Evolutionary conservation across 2,329 filamentous ascomycete species (phyloP).

Genomic region (Pestalotiopsis fici): DNA sequence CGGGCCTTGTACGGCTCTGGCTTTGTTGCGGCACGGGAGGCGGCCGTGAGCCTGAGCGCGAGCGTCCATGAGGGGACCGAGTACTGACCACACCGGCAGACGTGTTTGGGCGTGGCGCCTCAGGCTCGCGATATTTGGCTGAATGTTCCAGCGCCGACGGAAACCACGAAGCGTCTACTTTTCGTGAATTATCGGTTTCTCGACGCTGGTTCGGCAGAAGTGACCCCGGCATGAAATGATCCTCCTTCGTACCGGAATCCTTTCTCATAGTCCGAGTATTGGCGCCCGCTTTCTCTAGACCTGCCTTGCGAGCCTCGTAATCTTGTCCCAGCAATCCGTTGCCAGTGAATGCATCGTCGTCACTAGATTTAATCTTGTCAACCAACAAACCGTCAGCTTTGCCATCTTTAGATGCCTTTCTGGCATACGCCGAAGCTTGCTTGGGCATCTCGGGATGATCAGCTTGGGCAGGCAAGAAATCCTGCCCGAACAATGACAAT

Average conservation of each 20-base stretch:
- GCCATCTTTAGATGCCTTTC: constrained; percentile 14
- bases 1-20: not conserved
- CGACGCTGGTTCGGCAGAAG: constrained; percentile 51
- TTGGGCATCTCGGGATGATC: constrained; percentile 26
- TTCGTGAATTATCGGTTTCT: constrained; percentile 8
- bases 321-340: constrained; percentile 52
- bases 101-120: constrained; percentile 17
- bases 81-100: constrained; percentile 2
- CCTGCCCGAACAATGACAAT: constrained; percentile 49
- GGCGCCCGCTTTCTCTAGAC: constrained; percentile 26
- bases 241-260: constrained; percentile 25
- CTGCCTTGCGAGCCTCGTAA: constrained; percentile 47
- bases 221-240: constrained; percentile 56
- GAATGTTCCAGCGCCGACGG: constrained; percentile 36
- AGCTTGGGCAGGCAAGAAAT: constrained; percentile 32
- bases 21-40: constrained; percentile 4
- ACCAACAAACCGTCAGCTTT: constrained; percentile 22
- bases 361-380: constrained; percentile 25
- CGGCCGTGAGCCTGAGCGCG: constrained; percentile 6
- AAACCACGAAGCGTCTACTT: constrained; percentile 33
- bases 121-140: constrained; percentile 21
- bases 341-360: constrained; percentile 47
- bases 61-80: not conserved
- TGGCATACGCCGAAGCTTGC: constrained; percentile 23
- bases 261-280: constrained; percentile 20